Percentiles rank a stretch among this genome's conserved stretches.
Evolutionary conservation across 169 alveolate genomes (phyloP).

Genomic region (Plasmodium blacklocki): DNA sequence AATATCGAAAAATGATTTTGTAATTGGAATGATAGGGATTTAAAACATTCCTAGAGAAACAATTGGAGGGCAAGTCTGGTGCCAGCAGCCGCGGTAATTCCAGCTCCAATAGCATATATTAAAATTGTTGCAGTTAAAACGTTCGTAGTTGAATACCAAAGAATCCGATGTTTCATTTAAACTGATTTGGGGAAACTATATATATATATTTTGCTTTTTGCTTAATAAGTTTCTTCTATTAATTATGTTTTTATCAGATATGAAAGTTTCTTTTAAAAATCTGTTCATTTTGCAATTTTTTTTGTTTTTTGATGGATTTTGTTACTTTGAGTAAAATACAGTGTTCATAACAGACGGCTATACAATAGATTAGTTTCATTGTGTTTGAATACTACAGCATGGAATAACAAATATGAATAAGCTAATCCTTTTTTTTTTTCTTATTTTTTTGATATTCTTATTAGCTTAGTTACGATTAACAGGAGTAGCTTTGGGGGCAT

Average conservation of each 20-base stretch:
- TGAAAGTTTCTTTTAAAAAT: too few species aligned
- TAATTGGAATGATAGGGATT: conserved; percentile 93
- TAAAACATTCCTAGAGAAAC: conserved; percentile 81
- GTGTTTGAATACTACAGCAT: conserved; percentile 87
- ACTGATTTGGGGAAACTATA: too few species aligned
- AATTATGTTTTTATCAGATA: too few species aligned
- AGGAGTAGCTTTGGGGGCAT: conserved; percentile 93
- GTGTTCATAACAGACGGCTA: too few species aligned
- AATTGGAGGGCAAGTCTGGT: conserved; percentile 96
- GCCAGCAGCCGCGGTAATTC: conserved; percentile 96
- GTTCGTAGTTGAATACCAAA: conserved; percentile 89
- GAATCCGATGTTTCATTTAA: not conserved
- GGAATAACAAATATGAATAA: conserved; percentile 86
- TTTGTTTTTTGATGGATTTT: too few species aligned
- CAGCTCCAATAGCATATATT: conserved; percentile 95
- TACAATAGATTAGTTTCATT: too few species aligned
- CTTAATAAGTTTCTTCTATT: too few species aligned
- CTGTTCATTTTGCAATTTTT: too few species aligned
- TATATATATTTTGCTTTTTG: too few species aligned
- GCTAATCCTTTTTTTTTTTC: conserved; percentile 46
- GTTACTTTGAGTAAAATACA: too few species aligned
- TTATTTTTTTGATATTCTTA: conserved; percentile 13
- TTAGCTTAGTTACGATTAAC: conserved; percentile 89
- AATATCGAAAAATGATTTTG: conserved; percentile 83
- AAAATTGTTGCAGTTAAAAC: conserved; percentile 92